These are phyloP conservation scores for Ascomycota sp. DNA, from an alignment of 2,329 filamentous ascomycete genomes.

Conservation along the genomic window DNA sequence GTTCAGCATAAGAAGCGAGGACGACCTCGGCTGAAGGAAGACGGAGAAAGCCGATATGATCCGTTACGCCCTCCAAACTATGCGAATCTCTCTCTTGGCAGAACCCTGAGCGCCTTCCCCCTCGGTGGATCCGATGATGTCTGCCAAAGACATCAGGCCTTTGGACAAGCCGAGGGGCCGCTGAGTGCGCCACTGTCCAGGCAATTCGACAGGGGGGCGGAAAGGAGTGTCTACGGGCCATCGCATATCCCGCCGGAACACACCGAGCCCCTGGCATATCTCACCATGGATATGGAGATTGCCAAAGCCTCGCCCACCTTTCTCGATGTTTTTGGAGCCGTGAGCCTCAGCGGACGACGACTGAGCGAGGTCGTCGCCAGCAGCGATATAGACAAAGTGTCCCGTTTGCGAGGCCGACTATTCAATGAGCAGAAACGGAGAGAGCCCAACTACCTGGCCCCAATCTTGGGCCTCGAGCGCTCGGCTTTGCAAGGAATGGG, in stretches of 20 bases:
- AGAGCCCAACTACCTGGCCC: slow-evolving; percentile 42
- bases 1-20: slow-evolving; percentile 76
- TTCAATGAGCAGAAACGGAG: slow-evolving; percentile 35
- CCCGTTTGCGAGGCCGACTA: slow-evolving; percentile 27
- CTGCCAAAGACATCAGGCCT: slow-evolving; percentile 24
- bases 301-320: slow-evolving; percentile 35
- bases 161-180: slow-evolving; percentile 33
- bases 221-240: slow-evolving; percentile 27
- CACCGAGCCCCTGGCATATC: slow-evolving; percentile 31
- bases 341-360: slow-evolving; percentile 24
- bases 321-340: slow-evolving; percentile 29
- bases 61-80: slow-evolving; percentile 23
- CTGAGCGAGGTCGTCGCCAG: slow-evolving; percentile 32
- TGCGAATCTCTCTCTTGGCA: slow-evolving; percentile 23
- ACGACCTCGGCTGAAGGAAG: slow-evolving; percentile 56
- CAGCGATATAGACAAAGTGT: slow-evolving; percentile 30
- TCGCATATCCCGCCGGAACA: slow-evolving; percentile 20
- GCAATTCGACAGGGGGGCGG: slow-evolving; percentile 29
- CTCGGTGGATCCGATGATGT: slow-evolving; percentile 26
- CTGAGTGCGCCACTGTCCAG: slow-evolving; percentile 26
- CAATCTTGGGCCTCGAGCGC: slow-evolving; percentile 37
- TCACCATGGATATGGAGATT: slow-evolving; percentile 38
- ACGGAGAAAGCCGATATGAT: slow-evolving; percentile 40
- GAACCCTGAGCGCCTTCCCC: slow-evolving; percentile 30
- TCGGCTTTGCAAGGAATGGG: slow-evolving; percentile 33